Percentiles rank a stretch among this genome's conserved stretches.
These are phyloP conservation scores for Wickerhamomyces chaumierensis DNA, from an alignment of 805 yeast species.

Conservation along the genomic window DNA sequence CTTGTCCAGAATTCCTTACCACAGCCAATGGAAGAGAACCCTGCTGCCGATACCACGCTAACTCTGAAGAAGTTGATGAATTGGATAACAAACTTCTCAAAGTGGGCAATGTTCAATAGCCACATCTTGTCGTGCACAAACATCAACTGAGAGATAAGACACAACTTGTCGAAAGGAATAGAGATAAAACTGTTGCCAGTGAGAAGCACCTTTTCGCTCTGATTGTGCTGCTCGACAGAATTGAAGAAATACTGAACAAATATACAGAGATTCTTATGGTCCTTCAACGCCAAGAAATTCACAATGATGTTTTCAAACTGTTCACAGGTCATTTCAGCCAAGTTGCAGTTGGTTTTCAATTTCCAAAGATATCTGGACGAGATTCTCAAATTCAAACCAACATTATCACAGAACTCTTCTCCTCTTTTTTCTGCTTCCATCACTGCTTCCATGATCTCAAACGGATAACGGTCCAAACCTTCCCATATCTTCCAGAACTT, in stretches of 20 bases:
- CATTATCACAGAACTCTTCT: no score
- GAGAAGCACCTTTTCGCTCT: background rate
- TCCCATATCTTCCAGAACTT: background rate
- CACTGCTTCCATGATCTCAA: no score
- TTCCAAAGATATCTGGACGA: background rate
- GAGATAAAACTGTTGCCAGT: no score
- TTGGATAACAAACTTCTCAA: background rate
- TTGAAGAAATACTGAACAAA: background rate
- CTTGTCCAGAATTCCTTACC: no score
- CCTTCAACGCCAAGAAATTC: background rate
- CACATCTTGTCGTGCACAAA: background rate
- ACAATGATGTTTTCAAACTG: background rate
- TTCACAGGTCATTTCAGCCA: background rate
- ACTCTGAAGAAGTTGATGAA: background rate
- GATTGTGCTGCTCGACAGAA: background rate
- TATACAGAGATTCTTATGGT: background rate
- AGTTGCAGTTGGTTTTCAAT: background rate
- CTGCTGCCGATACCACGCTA: no score
- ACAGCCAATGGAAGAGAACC: no score
- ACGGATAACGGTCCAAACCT: background rate
- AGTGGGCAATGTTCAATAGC: background rate
- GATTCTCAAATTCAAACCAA: background rate
- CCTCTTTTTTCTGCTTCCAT: no score
- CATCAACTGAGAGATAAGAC: background rate
- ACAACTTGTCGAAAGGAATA: no score